A percentile compares a stretch with the other conserved stretches of the same genome.
Conservation (phyloP, 1,284 basidiomycete species). For the Sanghuangporus sanghuang region DNA sequence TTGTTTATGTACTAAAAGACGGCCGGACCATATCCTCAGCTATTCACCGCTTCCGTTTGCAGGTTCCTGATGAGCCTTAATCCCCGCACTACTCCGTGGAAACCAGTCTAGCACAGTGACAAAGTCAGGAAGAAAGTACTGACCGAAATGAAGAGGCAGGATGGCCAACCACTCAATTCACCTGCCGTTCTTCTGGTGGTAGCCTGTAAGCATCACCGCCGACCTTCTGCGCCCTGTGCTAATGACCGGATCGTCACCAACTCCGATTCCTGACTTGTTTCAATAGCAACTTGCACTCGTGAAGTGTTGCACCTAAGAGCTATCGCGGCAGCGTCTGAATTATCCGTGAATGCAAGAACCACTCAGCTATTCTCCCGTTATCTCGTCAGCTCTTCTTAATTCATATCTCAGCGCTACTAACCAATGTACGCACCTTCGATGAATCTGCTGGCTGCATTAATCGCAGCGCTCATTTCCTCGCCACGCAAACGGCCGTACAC, state of each 20-base stretch:
- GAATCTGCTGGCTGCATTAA: background rate
- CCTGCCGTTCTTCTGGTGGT: background rate
- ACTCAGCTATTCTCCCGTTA: background rate
- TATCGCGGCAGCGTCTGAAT: background rate
- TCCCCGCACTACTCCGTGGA: background rate
- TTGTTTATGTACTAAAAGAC: background rate
- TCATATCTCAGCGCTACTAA: background rate
- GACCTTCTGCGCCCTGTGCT: background rate
- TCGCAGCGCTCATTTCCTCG: background rate
- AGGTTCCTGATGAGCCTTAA: background rate
- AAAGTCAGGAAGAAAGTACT: background rate
- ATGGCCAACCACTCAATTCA: background rate
- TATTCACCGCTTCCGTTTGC: background rate
- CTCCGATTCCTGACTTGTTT: background rate
- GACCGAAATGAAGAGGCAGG: background rate
- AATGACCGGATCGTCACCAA: background rate
- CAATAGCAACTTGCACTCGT: background rate
- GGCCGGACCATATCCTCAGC: background rate
- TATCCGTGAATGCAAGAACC: background rate
- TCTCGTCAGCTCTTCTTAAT: background rate
- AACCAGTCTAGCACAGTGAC: background rate
- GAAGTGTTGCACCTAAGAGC: background rate
- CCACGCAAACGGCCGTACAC: background rate
- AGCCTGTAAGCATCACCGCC: background rate
- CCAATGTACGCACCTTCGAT: background rate